Evolutionary conservation across 1,284 basidiomycete genomes (phyloP).

Genomic region (Cryptococcus maquisensis): DNA sequence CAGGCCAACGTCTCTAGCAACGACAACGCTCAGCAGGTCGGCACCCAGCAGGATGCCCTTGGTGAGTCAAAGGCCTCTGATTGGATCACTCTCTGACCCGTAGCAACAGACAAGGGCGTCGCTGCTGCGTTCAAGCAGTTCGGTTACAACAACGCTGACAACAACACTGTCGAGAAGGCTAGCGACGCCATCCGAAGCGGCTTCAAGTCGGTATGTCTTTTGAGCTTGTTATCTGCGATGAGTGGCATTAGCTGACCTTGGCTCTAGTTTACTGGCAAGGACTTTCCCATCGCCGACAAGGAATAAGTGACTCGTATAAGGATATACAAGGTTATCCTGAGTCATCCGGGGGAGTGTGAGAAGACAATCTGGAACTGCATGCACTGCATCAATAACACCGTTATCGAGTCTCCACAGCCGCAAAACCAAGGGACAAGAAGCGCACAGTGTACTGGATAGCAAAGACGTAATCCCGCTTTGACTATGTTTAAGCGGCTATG

Average conservation of each 20-base stretch:
- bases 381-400: neutral
- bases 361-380: neutral
- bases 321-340: neutral
- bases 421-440: too few species aligned
- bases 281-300: conserved; percentile 40
- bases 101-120: conserved; percentile 43
- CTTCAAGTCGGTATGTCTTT: conserved; percentile 46
- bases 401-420: too few species aligned
- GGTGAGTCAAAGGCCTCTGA: conserved; percentile 30
- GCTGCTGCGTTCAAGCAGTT: conserved; percentile 25
- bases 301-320: conserved; percentile 2
- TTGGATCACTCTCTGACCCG: neutral
- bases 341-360: too few species aligned
- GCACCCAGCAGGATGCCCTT: conserved; percentile 43
- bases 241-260: neutral
- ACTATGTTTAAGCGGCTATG: too few species aligned
- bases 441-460: too few species aligned
- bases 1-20: neutral
- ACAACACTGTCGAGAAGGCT: conserved; percentile 48
- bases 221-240: neutral
- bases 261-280: conserved; percentile 35
- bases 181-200: conserved; percentile 46
- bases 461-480: too few species aligned
- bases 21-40: neutral
- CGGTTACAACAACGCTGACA: conserved; percentile 37